Base-by-base conservation (phyloP, 805 yeast genomes). In the Starmerella sirachaensis region DNA sequence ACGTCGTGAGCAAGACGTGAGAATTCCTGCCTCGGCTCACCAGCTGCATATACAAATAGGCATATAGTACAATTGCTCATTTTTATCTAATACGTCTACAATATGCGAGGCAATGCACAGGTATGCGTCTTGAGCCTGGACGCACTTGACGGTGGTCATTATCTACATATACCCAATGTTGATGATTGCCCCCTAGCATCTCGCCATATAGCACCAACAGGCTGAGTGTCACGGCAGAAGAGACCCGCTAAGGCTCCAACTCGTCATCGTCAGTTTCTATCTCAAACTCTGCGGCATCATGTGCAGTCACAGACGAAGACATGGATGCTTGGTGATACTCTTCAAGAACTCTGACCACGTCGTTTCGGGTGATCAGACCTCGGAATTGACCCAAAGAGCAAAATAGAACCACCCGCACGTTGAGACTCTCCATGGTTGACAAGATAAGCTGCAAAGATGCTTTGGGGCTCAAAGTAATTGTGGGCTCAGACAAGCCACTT, bases 381-480 rank as follows among this genome's bases (percentile, higher is more conserved):
- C 17, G 10, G 18, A 48, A 35, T 14, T 23, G 6, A 9, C 46
- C 45, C 8, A 19, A 14, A 10, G 30, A 13, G 28, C 50, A 46
- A 21, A 46, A 7, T 2, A 47, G 35, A 5, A 47, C 41, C n/a
- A 38, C 40, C 20, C 50, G 41, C n/a, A 47, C 29, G 12, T 50
- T 50, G n/a, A 46, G 25, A 20, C 46, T 35, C 7, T 31, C 17
- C 33, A 47, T 39, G 12, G 43, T 12, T n/a, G 38, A 19, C 5
- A 38, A 30, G 1, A 46, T 30, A 11, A 42, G 38, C 6, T 18
- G 29, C 16, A 47, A 26, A 3, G 50, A 27, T n/a, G 50, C 38
- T 9, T 35, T 13, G 5, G 47, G 45, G n/a, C 37, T n/a, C 22
- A 47, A 23, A 10, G 40, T 42, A 2, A 48, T 9, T 1, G 31